These are phyloP conservation scores for Magnusiomyces starmeri DNA, from an alignment of 1,139 yeast species.

Conservation along the genomic window DNA sequence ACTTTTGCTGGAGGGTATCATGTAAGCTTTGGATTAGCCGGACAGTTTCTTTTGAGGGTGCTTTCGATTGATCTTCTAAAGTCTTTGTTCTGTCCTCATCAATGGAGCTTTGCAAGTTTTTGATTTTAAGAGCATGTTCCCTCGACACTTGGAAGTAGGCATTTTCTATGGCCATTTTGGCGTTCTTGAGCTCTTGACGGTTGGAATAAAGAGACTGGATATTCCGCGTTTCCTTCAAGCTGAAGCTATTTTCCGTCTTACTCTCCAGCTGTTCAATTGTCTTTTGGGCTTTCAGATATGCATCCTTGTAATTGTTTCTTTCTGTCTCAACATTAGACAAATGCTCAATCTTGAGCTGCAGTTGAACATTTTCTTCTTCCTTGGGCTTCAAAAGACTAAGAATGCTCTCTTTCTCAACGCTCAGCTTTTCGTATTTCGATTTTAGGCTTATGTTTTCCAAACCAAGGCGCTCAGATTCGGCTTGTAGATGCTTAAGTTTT, in stretches of 20 bases:
- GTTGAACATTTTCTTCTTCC: conserved; percentile 19
- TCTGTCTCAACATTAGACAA: conserved; percentile 16
- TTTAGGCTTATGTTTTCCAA: conserved; percentile 20
- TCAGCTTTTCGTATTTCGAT: conserved; percentile 21
- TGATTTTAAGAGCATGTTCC: too few relatives aligned
- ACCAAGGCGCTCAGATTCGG: conserved; percentile 23
- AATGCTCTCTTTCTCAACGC: conserved; percentile 19
- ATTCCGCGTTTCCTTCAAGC: background rate
- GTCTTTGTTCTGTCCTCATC: too few relatives aligned
- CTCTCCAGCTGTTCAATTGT: conserved; percentile 18
- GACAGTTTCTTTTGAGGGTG: too few relatives aligned
- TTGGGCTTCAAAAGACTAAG: conserved; percentile 13
- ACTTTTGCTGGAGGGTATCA: too few relatives aligned
- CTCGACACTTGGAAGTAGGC: too few relatives aligned
- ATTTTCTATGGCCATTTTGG: too few relatives aligned
- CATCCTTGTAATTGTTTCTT: conserved; percentile 19
- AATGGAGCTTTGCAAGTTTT: too few relatives aligned
- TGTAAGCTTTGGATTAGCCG: too few relatives aligned
- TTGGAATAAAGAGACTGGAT: too few relatives aligned
- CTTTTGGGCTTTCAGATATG: conserved; percentile 21
- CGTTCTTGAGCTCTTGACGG: too few relatives aligned
- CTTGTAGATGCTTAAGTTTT: conserved; percentile 3
- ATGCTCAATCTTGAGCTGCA: conserved; percentile 23
- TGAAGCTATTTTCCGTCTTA: background rate
- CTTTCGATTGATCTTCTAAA: too few relatives aligned